phyloP scores from a whole-genome alignment of 2,329 filamentous ascomycete genomes.

The Xylaria sp. region DNA sequence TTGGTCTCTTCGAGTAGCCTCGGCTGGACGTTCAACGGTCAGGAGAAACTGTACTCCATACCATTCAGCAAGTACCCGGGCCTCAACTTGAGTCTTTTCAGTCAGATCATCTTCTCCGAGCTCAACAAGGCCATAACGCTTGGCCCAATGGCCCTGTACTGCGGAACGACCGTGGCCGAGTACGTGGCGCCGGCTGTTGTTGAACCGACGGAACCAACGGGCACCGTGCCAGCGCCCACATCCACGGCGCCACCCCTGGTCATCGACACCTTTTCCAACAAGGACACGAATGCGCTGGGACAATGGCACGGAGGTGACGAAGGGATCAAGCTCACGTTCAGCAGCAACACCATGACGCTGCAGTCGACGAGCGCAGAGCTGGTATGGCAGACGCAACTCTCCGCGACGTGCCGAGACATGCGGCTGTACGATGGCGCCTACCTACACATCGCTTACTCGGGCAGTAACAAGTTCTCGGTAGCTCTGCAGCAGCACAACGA shows the following conservation, averaged over 20 bases:
- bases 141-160: constrained; percentile 55
- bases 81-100: constrained; percentile 47
- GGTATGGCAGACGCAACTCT: constrained; percentile 55
- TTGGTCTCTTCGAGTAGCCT: constrained; percentile 43
- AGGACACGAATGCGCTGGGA: constrained; percentile 52
- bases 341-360: constrained; percentile 49
- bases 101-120: constrained; percentile 46
- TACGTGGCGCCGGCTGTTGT: constrained; percentile 43
- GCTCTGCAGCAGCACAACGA: constrained; percentile 63
- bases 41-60: constrained; percentile 54
- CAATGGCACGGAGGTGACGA: constrained; percentile 65
- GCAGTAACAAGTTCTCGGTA: constrained; percentile 58
- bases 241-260: constrained; percentile 46
- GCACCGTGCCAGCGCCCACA: constrained; percentile 45
- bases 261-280: constrained; percentile 55
- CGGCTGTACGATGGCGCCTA: constrained; percentile 51
- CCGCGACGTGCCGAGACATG: constrained; percentile 51
- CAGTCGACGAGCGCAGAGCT: constrained; percentile 56
- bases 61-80: constrained; percentile 48
- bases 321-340: constrained; percentile 44
- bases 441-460: constrained; percentile 59
- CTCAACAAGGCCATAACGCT: constrained; percentile 45
- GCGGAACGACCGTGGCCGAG: constrained; percentile 44
- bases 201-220: constrained; percentile 38
- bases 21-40: constrained; percentile 56